phyloP scores from a whole-genome alignment of 2,329 filamentous ascomycete genomes.

The Aspergillus arachidicola region DNA sequence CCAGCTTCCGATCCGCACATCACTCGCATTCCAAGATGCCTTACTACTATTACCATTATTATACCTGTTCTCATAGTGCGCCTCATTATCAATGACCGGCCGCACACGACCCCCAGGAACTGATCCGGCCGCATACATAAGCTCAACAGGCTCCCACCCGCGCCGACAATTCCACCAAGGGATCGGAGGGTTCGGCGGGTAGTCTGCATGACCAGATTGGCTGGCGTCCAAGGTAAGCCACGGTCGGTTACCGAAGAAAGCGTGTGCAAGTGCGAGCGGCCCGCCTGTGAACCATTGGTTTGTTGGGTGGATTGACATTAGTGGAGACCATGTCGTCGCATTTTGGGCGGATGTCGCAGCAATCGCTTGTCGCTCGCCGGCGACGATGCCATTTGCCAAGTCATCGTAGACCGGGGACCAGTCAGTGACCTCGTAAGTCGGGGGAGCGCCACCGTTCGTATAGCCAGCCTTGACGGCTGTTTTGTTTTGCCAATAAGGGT shows the following conservation, averaged over 20 bases:
- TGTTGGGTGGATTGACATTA: background rate
- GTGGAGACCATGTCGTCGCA: background rate
- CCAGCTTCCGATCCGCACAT: background rate
- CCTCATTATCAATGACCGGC: background rate
- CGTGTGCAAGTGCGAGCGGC: background rate
- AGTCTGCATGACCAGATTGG: background rate
- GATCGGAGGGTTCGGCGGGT: background rate
- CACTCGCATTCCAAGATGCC: background rate
- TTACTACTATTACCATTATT: background rate
- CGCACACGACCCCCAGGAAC: background rate
- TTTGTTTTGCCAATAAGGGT: background rate
- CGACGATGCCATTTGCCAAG: background rate
- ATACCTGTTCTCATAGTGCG: background rate
- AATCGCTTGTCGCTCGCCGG: background rate
- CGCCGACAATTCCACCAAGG: background rate
- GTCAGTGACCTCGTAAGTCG: background rate
- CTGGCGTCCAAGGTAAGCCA: background rate
- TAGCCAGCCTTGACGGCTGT: background rate
- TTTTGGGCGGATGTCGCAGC: background rate
- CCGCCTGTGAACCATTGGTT: background rate
- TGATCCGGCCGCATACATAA: background rate
- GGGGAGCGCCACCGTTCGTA: background rate
- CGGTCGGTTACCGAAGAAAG: background rate
- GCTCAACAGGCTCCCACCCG: background rate
- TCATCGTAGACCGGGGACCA: background rate